Evolutionary conservation across 805 yeast genomes (phyloP).

Genomic region (Kluyveromyces lactis): DNA sequence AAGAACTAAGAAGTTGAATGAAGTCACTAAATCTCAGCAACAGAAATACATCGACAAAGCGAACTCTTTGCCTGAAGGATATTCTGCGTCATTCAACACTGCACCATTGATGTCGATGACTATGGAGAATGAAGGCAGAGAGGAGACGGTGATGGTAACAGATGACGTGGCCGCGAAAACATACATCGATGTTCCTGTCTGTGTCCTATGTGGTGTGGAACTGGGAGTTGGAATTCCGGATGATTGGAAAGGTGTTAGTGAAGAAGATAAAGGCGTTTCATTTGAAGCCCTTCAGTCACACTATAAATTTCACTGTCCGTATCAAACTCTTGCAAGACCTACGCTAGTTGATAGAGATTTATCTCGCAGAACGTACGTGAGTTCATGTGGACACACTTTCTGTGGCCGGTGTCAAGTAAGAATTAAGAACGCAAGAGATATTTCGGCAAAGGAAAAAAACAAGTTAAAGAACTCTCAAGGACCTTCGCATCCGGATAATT

Average conservation of each 20-base stretch:
- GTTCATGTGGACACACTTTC: constrained; percentile 75
- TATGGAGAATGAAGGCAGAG: constrained; percentile 14
- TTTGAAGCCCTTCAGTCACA: constrained; percentile 27
- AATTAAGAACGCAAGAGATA: constrained; percentile 37
- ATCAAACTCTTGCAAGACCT: constrained; percentile 45
- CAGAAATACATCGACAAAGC: constrained; percentile 18
- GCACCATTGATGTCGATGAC: constrained; percentile 15
- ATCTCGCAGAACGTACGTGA: constrained; percentile 56
- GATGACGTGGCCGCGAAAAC: constrained; percentile 25
- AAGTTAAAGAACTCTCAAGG: constrained; percentile 20
- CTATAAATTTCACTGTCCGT: constrained; percentile 50
- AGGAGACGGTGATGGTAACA: constrained; percentile 13
- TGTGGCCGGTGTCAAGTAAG: constrained; percentile 79
- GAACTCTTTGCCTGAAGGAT: constrained; percentile 21
- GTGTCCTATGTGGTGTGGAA: constrained; percentile 63
- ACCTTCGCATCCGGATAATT: constrained; percentile 34
- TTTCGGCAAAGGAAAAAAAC: constrained; percentile 17
- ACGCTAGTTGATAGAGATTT: constrained; percentile 49
- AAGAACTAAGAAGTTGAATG: constrained; percentile 18
- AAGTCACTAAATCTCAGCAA: constrained; percentile 21
- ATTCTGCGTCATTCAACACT: constrained; percentile 24
- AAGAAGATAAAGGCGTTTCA: constrained; percentile 17
- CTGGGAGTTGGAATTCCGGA: constrained; percentile 69
- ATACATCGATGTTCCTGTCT: constrained; percentile 35
- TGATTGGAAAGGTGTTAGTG: constrained; percentile 31